A percentile compares a stretch with the other conserved stretches of the same genome.
phyloP scores from a whole-genome alignment of 1,284 basidiomycete species.

The Trametes sp. region DNA sequence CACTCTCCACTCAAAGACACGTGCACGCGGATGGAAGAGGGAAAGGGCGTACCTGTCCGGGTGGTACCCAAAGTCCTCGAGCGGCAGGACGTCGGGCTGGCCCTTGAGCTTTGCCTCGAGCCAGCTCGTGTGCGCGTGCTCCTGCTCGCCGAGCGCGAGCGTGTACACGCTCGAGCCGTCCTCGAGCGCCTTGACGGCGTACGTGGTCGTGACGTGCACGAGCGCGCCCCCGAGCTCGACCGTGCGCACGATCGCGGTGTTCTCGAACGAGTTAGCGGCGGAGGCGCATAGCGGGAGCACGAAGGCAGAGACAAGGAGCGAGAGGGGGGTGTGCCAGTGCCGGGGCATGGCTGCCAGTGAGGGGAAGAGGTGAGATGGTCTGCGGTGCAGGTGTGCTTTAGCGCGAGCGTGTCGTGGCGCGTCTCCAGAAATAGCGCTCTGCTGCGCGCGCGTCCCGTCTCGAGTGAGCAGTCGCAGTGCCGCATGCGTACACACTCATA shows the following conservation, averaged over 20 bases:
- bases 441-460: conserved; percentile 3
- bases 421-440: conserved; percentile 31
- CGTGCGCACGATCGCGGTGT: conserved; percentile 85
- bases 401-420: conserved; percentile 32
- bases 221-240: conserved; percentile 89
- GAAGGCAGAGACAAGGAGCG: conserved; percentile 38
- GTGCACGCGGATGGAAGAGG: background rate
- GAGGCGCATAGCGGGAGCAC: conserved; percentile 40
- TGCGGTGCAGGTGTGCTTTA: conserved; percentile 27
- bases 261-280: conserved; percentile 73
- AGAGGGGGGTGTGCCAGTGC: conserved; percentile 41
- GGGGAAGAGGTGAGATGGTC: conserved; percentile 25
- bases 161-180: conserved; percentile 71
- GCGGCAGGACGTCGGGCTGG: conserved; percentile 60
- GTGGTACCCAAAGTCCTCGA: conserved; percentile 59
- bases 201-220: conserved; percentile 87
- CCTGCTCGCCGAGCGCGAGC: conserved; percentile 71
- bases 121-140: conserved; percentile 77
- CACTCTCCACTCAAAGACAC: background rate
- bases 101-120: conserved; percentile 83
- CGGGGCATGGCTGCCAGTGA: conserved; percentile 41
- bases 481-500: background rate
- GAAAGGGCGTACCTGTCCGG: conserved; percentile 54
- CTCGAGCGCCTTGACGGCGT: conserved; percentile 79
- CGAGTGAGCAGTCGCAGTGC: too few species aligned